Evolutionary conservation across 352 stramenopile genomes (phyloP).

Genomic region (Phytophthora litchii): DNA sequence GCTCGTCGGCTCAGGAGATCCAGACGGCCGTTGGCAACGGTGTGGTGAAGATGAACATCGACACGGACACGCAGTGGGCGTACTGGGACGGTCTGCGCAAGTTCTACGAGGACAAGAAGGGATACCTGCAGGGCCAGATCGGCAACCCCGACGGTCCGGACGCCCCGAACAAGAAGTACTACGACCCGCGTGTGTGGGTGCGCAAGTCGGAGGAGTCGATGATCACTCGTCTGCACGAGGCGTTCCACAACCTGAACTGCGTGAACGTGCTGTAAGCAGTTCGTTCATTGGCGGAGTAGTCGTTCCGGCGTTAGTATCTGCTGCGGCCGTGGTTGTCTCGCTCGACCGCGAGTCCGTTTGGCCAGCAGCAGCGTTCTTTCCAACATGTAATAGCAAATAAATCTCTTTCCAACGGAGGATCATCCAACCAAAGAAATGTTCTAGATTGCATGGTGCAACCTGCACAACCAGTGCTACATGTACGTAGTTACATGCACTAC

Average conservation of each 20-base stretch:
- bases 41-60: slow-evolving; percentile 99
- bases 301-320: slow-evolving; percentile 18
- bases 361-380: slow-evolving; percentile 16
- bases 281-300: slow-evolving; percentile 4
- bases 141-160: slow-evolving; percentile 97
- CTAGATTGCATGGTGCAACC: too few relatives aligned
- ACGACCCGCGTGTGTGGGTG: slow-evolving; percentile 97
- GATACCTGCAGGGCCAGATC: slow-evolving; percentile 98
- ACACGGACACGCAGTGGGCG: slow-evolving; percentile 99
- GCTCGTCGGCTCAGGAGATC: slow-evolving; percentile 97
- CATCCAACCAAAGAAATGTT: neutral
- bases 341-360: neutral
- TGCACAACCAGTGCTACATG: too few relatives aligned
- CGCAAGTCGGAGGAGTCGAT: slow-evolving; percentile 97
- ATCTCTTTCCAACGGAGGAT: slow-evolving; percentile 4
- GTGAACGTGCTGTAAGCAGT: slow-evolving; percentile 46
- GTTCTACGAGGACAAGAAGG: slow-evolving; percentile 98
- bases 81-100: slow-evolving; percentile 99
- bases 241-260: slow-evolving; percentile 92
- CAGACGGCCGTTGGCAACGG: slow-evolving; percentile 95
- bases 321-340: slow-evolving; percentile 1
- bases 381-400: slow-evolving; percentile 41
- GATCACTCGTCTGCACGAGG: slow-evolving; percentile 90
- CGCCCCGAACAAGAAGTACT: slow-evolving; percentile 99
- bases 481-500: too few relatives aligned